phyloP scores from a whole-genome alignment of 2,329 filamentous ascomycete genomes.

The Epichloe gansuensis region DNA sequence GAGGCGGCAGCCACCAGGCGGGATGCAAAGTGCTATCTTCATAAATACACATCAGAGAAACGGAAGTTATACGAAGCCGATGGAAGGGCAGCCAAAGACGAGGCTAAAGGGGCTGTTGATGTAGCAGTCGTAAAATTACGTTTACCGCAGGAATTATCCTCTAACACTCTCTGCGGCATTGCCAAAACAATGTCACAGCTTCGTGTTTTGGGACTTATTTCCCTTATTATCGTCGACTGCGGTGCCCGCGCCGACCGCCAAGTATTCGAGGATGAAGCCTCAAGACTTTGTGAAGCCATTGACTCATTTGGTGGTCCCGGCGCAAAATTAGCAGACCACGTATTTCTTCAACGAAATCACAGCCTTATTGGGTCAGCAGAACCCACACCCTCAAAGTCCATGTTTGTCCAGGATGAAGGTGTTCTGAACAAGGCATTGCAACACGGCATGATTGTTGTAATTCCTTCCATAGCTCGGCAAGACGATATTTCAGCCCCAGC shows the following conservation, averaged over 20 bases:
- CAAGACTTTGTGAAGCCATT: constrained; percentile 62
- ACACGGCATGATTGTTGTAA: constrained; percentile 24
- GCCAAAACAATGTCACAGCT: constrained; percentile 77
- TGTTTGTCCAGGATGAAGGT: constrained; percentile 19
- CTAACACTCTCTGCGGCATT: constrained; percentile 58
- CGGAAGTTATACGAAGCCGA: constrained; percentile 4
- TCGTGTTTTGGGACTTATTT: constrained; percentile 65
- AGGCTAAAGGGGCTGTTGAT: constrained; percentile 27
- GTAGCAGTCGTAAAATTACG: constrained; percentile 79
- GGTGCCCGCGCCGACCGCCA: constrained; percentile 27
- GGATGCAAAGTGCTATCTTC: constrained; percentile 82
- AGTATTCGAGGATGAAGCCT: constrained; percentile 48
- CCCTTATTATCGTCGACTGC: constrained; percentile 73
- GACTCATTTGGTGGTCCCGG: constrained; percentile 55
- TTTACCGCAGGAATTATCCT: constrained; percentile 56
- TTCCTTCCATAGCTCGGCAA: constrained; percentile 28
- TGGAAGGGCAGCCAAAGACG: background rate
- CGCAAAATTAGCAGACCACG: constrained; percentile 50
- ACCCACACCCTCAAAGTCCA: constrained; percentile 13
- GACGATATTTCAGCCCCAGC: constrained; percentile 26
- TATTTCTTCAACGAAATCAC: constrained; percentile 12
- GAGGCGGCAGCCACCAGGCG: constrained; percentile 84
- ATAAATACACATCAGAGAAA: constrained; percentile 52
- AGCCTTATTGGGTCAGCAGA: constrained; percentile 1
- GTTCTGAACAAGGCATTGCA: constrained; percentile 20